Evolutionary conservation across 305 asterid species (phyloP), one percentile per base, ranked within the genome.

Genomic region (Fraxinus angustifolia): DNA sequence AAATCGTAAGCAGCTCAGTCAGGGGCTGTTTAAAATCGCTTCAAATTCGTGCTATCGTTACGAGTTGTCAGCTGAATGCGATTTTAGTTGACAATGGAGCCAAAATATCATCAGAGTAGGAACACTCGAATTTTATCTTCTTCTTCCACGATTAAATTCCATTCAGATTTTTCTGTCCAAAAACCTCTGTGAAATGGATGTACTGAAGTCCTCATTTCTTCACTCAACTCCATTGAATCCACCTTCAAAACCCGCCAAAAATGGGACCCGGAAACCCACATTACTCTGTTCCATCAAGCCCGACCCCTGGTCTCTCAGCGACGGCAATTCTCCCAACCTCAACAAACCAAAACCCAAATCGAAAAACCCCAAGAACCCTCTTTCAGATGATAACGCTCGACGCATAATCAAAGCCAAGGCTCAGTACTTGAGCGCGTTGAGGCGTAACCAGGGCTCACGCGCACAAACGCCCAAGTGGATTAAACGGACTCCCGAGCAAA

Each of bases 391-490:
- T 88, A 91, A 93, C 91, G 97, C 98, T 34, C 97, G 97, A 75
- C 96, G 97, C 68, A 93, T 93, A 23, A 95, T 93, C 89, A 95
- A 95, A 85, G 96, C 88, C 72, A 95, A 95, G 86, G 94, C 98
- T 40, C 89, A 75, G 17, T 91, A 95, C 81, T 62, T 93, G 86
- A 92, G 99, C 88, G 87, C 80, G 14, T 83, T 95, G 87, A 87
- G 99, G 62, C 90, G 96, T 14, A 93, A 91, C 87, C 97, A 93
- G 74, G 99, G 99, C 88, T 92, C 99, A 21, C 92, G 77, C 36
- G 98, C 90, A 72, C 91, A 91, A 86, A 92, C 99, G 5, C 98
- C 99, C 6, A 90, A 84, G 78, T 95, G 99, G 99, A 91, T 95
- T 82, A 95, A 84, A 78, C 88, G 98, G 38, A 89, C 97, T 6